Conservation (phyloP, 2,329 filamentous ascomycete genomes). For the Penicillium capsulatum region DNA sequence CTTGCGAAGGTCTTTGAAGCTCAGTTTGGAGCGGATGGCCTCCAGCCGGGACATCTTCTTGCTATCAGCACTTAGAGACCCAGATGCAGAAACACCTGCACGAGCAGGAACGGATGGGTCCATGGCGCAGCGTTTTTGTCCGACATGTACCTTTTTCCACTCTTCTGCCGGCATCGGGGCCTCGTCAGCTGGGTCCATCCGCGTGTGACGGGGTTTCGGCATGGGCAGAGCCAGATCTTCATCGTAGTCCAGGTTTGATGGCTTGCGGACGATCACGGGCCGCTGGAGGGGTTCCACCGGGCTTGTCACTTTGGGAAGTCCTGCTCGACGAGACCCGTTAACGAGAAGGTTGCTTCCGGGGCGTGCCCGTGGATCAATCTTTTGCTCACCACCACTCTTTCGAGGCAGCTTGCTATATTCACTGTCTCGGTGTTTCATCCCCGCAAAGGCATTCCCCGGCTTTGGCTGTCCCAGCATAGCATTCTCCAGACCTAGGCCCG, state of each 20-base stretch:
- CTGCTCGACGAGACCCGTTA: no score
- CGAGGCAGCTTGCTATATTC: slow-evolving; percentile 5
- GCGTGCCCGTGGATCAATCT: not conserved
- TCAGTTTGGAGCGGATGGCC: slow-evolving; percentile 28
- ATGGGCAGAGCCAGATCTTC: slow-evolving; percentile 27
- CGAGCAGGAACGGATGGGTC: slow-evolving; percentile 7
- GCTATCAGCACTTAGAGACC: slow-evolving; percentile 1
- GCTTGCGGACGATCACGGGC: slow-evolving; percentile 14
- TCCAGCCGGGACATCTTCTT: slow-evolving; percentile 26
- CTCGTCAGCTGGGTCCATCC: not conserved
- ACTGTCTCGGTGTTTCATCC: slow-evolving; percentile 13
- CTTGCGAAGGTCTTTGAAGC: slow-evolving; percentile 28
- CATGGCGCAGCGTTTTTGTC: slow-evolving; percentile 17
- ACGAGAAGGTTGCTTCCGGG: not conserved
- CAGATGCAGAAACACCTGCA: not conserved
- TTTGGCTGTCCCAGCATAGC: not conserved
- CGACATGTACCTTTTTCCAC: slow-evolving; percentile 1
- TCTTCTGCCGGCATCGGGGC: slow-evolving; percentile 1
- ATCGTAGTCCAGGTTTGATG: slow-evolving; percentile 25
- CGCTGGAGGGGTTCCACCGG: slow-evolving; percentile 1
- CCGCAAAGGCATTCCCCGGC: slow-evolving; percentile 27
- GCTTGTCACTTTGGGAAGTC: not conserved
- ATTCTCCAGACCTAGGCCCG: no score
- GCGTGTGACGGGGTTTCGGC: slow-evolving; percentile 21
- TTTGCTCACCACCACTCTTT: slow-evolving; percentile 6